Evolutionary conservation across 1,284 basidiomycete genomes (phyloP), one percentile per base, ranked within the genome.

Genomic region (Phaffia rhodozyma): DNA sequence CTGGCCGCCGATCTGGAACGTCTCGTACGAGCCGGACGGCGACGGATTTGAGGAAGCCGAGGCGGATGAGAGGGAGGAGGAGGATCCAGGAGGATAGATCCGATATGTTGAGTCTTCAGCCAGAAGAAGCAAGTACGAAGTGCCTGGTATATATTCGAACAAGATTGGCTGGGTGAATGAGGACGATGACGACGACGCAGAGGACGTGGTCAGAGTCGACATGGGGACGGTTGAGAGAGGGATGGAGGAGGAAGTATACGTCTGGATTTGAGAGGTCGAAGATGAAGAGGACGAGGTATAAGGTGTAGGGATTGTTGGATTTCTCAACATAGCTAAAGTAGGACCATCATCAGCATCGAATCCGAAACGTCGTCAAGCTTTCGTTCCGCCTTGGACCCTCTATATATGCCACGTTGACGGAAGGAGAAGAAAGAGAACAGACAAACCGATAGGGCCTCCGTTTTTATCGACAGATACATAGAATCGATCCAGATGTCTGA

Each of bases 371-470:
- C 16, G 5, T 20, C 56, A 7, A 61, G 32, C 48, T 32, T 21
- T 49, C 27, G 23, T 30, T 20, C 18, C 27, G 25, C 23, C 47
- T 20, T 6, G 23, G 9, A 27, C 23, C 43, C 25, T 29, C 23
- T 38, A 30, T 21, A n/a, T 30, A 38, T 32, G 43, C 21, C 9
- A 47, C 13, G 50, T 25, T 1, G 13, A 53, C 25, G 29, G 32
- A 67, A 29, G 65, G 65, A 54, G 4, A 63, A 56, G 60, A 9
- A 29, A 50, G 48, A 25, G 38, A 53, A 58, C 29, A 27, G 50
- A 72, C 78, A 61, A 69, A 91, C 91, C 91, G 71, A 96, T 78
- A 21, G 91, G 90, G 5, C 93, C 92, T 32, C 91, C 91, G 75
- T 89, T 86, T 61, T 83, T 82, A 71, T 89, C 91, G 25, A 86